phyloP scores from a whole-genome alignment of 805 yeast species.

The Pichia nanzhaoensis region DNA sequence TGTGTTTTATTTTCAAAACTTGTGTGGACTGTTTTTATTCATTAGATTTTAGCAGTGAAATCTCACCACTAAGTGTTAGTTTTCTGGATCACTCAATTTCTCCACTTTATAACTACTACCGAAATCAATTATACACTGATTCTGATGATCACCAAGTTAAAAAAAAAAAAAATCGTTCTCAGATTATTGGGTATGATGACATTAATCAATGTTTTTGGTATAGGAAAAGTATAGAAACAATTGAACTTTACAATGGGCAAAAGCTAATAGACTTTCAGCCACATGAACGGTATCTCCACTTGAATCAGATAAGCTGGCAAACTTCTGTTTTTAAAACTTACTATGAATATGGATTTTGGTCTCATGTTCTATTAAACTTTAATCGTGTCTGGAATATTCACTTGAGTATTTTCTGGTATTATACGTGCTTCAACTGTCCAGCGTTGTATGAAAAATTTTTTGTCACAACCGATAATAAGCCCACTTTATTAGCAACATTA shows the following conservation, averaged over 20 bases:
- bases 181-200: constrained; percentile 81
- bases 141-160: constrained; percentile 39
- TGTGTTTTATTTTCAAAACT: constrained; percentile 78
- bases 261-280: constrained; percentile 48
- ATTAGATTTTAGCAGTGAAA: constrained; percentile 32
- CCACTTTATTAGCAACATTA: constrained; percentile 47
- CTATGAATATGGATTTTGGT: constrained; percentile 69
- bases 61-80: constrained; percentile 28
- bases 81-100: constrained; percentile 66
- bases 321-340: constrained; percentile 69
- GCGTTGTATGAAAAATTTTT: constrained; percentile 53
- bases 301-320: constrained; percentile 58
- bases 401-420: constrained; percentile 69
- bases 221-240: constrained; percentile 55
- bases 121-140: constrained; percentile 45
- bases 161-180: constrained; percentile 56
- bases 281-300: constrained; percentile 45
- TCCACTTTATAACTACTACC: constrained; percentile 60
- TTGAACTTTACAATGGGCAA: constrained; percentile 38
- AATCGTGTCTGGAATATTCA: constrained; percentile 78
- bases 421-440: constrained; percentile 61
- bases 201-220: constrained; percentile 87
- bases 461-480: constrained; percentile 49
- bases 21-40: constrained; percentile 62
- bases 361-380: constrained; percentile 65